Conservation (phyloP, 2,329 filamentous ascomycete species). For the Hymenoscyphus fructigenus region DNA sequence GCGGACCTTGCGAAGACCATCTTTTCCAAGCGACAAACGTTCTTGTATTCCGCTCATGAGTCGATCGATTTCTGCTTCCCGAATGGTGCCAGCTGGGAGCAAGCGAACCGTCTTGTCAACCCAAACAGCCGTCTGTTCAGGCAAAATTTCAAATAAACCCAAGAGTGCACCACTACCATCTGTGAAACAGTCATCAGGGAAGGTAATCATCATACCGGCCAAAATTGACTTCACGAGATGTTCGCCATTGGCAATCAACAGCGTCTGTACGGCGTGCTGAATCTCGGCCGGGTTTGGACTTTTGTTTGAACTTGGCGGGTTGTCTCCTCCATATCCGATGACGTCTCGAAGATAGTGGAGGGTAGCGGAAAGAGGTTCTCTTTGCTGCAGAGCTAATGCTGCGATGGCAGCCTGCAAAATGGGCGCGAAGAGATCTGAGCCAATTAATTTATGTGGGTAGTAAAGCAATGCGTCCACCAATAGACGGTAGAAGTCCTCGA, state of each 20-base stretch:
- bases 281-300: slow-evolving; percentile 67
- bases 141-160: slow-evolving; percentile 82
- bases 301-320: slow-evolving; percentile 62
- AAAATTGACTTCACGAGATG: slow-evolving; percentile 82
- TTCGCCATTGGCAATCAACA: slow-evolving; percentile 71
- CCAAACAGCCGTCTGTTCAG: slow-evolving; percentile 76
- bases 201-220: slow-evolving; percentile 99
- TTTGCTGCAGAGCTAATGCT: slow-evolving; percentile 83
- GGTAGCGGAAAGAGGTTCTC: slow-evolving; percentile 86
- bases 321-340: slow-evolving; percentile 80
- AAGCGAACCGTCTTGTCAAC: slow-evolving; percentile 80
- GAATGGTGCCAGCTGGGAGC: slow-evolving; percentile 79
- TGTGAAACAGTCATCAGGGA: slow-evolving; percentile 91
- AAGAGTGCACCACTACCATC: slow-evolving; percentile 93
- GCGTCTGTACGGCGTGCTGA: slow-evolving; percentile 68
- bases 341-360: slow-evolving; percentile 92
- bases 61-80: slow-evolving; percentile 74
- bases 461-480: slow-evolving; percentile 89
- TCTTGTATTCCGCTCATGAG: slow-evolving; percentile 80
- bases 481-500: slow-evolving; percentile 82
- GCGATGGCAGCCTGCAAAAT: slow-evolving; percentile 87
- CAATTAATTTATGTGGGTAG: slow-evolving; percentile 81
- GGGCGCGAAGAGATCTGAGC: slow-evolving; percentile 73
- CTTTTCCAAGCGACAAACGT: slow-evolving; percentile 64
- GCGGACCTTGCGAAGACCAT: slow-evolving; percentile 72